A percentile compares a stretch with the other conserved stretches of the same genome.
Evolutionary conservation across 192 early-diverging fungal species (phyloP).

Genomic region (Lobosporangium transversale): DNA sequence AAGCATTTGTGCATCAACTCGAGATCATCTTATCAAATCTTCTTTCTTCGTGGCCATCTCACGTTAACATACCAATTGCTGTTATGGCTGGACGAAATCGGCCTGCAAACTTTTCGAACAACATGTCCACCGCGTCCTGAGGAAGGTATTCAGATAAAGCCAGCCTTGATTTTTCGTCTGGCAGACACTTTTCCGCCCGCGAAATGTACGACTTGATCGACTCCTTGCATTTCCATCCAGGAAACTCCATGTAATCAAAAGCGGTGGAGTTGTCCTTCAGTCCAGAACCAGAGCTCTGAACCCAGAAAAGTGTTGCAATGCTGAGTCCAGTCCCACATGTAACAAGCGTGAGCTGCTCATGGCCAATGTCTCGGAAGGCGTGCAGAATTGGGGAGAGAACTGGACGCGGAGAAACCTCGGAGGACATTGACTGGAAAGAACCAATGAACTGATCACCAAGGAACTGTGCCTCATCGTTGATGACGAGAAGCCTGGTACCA

Average conservation of each 20-base stretch:
- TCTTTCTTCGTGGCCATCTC: conserved; percentile 7
- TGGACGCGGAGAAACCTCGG: conserved; percentile 1
- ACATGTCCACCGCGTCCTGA: conserved; percentile 18
- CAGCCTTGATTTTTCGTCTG: conserved; percentile 25
- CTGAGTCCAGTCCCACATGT: conserved; percentile 9
- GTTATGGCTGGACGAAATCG: conserved; percentile 16
- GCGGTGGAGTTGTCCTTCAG: conserved; percentile 26
- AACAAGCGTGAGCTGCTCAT: conserved; percentile 16
- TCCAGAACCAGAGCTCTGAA: conserved; percentile 40
- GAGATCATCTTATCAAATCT: conserved; percentile 4
- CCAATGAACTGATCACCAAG: conserved; percentile 34
- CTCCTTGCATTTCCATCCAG: conserved; percentile 15
- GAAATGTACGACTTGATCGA: conserved; percentile 26
- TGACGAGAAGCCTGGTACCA: conserved; percentile 16
- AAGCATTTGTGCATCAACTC: conserved; percentile 1
- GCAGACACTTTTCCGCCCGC: conserved; percentile 13
- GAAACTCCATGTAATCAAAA: conserved; percentile 25
- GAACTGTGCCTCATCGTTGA: conserved; percentile 27
- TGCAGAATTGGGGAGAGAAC: not conserved
- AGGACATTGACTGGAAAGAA: conserved; percentile 24
- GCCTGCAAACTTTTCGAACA: conserved; percentile 20
- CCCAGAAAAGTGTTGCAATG: conserved; percentile 27
- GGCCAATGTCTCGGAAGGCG: conserved; percentile 25
- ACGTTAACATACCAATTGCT: conserved; percentile 13
- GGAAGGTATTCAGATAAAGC: conserved; percentile 17